These are phyloP conservation scores for Botrytis fabae DNA, from an alignment of 2,329 filamentous ascomycete genomes.

Conservation along the genomic window DNA sequence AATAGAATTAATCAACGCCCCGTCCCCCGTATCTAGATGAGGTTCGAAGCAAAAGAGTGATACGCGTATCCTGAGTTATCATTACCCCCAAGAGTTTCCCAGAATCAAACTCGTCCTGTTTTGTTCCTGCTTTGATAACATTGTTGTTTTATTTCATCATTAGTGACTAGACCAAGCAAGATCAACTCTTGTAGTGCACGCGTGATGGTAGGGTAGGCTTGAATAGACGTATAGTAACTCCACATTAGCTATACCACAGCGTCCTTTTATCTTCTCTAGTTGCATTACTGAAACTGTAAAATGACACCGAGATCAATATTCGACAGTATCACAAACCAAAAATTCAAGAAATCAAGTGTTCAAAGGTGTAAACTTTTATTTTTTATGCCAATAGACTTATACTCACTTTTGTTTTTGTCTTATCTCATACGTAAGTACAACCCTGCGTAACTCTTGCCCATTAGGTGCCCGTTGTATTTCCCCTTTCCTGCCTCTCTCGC, in stretches of 20 bases:
- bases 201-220: not conserved
- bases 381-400: too few species aligned
- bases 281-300: not conserved
- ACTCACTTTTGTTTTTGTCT: not conserved
- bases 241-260: not conserved
- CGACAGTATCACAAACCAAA: not conserved
- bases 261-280: not conserved
- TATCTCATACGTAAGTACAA: not conserved
- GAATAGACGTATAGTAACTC: too few species aligned
- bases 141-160: not conserved
- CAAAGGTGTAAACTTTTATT: conserved; percentile 6
- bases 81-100: not conserved
- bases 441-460: not conserved
- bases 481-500: not conserved
- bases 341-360: not conserved
- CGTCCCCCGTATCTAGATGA: not conserved
- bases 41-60: not conserved
- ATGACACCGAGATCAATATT: not conserved
- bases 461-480: not conserved
- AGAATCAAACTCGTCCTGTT: not conserved
- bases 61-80: not conserved
- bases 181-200: not conserved
- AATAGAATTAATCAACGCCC: not conserved
- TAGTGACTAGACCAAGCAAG: not conserved
- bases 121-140: not conserved